Base-by-base conservation (phyloP, 345 rosid species). In the Salix viminalis region DNA sequence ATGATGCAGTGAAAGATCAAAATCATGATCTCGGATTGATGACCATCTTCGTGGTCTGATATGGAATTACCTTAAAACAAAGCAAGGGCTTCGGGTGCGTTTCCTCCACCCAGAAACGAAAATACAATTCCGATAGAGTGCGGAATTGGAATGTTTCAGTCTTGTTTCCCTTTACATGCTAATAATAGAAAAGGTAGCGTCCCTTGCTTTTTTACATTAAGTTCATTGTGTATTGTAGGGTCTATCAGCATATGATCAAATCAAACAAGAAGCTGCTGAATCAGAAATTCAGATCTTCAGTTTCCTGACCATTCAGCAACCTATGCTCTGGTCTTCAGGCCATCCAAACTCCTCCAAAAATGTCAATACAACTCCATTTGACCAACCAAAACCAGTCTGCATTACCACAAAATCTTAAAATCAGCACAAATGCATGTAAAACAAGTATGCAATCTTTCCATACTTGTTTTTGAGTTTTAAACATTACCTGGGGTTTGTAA, bases 301-400 rank as follows among this genome's bases (percentile, higher is more conserved):
- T 42, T 41, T 64, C 39, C 16, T 24, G 19, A 56, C 56, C 26
- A 19, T 13, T 72, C 54, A 44, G 84, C 90, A 90, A 23, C 81
- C 92, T 26, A 93, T 69, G 42, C 67, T 72, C 73, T 72, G 77
- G 84, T 88, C 84, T 73, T 79, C 79, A 14, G 96, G 90, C 98
- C 99, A 95, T 75, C 99, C 99, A 85, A 90, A 93, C 84, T 91
- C 97, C 74, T 96, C 97, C 87, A 96, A 75, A 81, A 96, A 90
- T 30, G 96, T 72, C 87, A 96, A 80, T 32, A 89, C 87, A 61
- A 96, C 98, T 46, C 97, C 98, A 76, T 92, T 96, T n/a, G 99
- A 86, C 99, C 98, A 96, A 23, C 96, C 97, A 75, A 96, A 96
- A 62, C 98, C 98, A 28, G 94, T 92, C 97, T 95, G 90, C 86